Evolutionary conservation across 139 green algal species (phyloP), one percentile per base, ranked within the genome.

Genomic region (Auxenochlorella pyrenoidosa): DNA sequence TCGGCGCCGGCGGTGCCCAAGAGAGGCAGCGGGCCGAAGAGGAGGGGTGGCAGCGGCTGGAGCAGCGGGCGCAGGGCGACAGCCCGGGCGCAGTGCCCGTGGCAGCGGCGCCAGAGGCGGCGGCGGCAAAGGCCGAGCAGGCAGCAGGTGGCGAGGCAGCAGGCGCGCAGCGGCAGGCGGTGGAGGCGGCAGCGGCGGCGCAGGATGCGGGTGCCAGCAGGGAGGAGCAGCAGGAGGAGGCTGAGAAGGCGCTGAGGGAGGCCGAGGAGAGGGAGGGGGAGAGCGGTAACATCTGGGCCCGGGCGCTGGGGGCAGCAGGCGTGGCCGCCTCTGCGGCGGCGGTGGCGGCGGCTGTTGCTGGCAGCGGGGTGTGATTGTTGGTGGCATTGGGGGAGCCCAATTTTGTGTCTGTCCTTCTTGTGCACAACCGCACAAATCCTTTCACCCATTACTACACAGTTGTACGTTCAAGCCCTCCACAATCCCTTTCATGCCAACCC

Each of bases 231-330:
- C 40, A 63, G 36, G 66, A 28, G n/a, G 66, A 32, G 16, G 66
- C 41, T 32, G 43, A 79, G 43, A 32, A 24, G 19, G 82, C 70
- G 16, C 66, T 79, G 82, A 28, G 36, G 22, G 82, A 79, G 18
- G 66, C 66, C 0, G 65, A 79, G 43, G 82, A 79, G 43, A 15
- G 70, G 24, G 82, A 86, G 44, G 82, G 43, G 8, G 66, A 66
- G 32, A 43, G 66, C 21, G 82, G 82, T n/a, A 86, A 79, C 82
- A 0, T 86, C 43, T 79, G 65, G 65, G 82, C 82, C 12, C 76
- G 76, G 21, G 82, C 82, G 32, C 66, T 86, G 32, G 66, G 60
- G 1, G 82, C 66, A 0, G 82, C 82, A 8, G 66, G 82, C 22
- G 82, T 79, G 43, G 82, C 82, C 4, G 82, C 66, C 3, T 51